Conservation (phyloP, 306 rosid genomes). For the Albizia julibrissin region DNA sequence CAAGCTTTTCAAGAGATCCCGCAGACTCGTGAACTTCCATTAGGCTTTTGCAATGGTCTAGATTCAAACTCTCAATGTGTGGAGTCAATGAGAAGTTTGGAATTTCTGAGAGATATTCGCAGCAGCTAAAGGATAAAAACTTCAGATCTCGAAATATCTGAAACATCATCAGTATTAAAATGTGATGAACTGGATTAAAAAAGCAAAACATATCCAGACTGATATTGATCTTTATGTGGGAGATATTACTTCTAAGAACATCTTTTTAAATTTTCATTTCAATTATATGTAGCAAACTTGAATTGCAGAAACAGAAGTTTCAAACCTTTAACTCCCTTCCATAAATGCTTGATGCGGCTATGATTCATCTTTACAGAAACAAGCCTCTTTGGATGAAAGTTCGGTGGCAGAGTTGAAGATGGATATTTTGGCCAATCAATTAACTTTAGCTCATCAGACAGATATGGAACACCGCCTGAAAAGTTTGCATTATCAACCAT, state of each 20-base stretch:
- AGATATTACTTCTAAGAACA: no score
- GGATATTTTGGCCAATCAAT: constrained; percentile 24
- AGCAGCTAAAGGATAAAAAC: constrained; percentile 1
- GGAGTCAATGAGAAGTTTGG: constrained; percentile 14
- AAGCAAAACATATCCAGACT: no score
- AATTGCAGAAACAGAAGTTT: no score
- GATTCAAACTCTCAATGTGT: constrained; percentile 8
- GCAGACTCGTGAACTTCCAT: constrained; percentile 11
- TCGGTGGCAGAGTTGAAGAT: constrained; percentile 8
- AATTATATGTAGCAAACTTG: no score
- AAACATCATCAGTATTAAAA: not conserved
- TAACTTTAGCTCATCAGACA: constrained; percentile 9
- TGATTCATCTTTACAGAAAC: not conserved
- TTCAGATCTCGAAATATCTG: not conserved
- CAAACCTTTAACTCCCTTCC: constrained; percentile 20
- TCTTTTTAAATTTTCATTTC: no score
- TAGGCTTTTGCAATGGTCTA: constrained; percentile 21
- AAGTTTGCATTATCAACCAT: not conserved
- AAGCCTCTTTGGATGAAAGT: constrained; percentile 27
- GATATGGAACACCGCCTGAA: constrained; percentile 1
- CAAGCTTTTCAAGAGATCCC: constrained; percentile 25
- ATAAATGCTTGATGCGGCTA: constrained; percentile 8
- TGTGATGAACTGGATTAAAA: no score
- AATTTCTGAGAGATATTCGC: constrained; percentile 12
- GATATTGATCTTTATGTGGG: no score